These are phyloP conservation scores for Castanea sativa DNA, from an alignment of 306 rosid genomes.

Conservation along the genomic window DNA sequence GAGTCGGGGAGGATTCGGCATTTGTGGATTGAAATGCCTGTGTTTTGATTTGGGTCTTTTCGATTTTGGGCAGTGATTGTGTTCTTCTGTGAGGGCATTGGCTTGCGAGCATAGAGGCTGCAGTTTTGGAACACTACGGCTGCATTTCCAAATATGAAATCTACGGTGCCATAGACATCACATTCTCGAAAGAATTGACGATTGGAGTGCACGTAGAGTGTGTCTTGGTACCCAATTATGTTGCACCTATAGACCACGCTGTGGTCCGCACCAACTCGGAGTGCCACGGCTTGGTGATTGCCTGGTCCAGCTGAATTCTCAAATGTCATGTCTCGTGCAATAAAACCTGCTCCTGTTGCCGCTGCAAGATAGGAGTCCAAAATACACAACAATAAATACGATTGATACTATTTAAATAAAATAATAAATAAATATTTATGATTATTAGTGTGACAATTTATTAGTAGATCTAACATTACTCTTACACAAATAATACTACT, in stretches of 20 bases:
- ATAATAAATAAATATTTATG: too few species aligned
- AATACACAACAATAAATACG: too few species aligned
- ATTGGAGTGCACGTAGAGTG: constrained; percentile 81
- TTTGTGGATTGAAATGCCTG: constrained; percentile 84
- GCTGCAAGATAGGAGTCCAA: constrained; percentile 38
- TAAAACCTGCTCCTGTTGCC: constrained; percentile 73
- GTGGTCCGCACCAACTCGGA: constrained; percentile 79
- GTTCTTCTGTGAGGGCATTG: constrained; percentile 61
- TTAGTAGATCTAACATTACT: too few species aligned
- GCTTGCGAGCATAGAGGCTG: constrained; percentile 66
- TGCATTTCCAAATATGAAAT: constrained; percentile 86
- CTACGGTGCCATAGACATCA: constrained; percentile 72
- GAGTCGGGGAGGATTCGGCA: constrained; percentile 53
- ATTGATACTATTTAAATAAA: too few species aligned
- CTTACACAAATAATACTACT: too few species aligned
- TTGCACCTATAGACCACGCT: constrained; percentile 73
- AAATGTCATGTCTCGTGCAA: constrained; percentile 77
- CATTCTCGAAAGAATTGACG: constrained; percentile 82
- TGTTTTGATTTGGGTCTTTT: constrained; percentile 91
- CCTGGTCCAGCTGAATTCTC: constrained; percentile 81
- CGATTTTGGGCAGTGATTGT: constrained; percentile 94
- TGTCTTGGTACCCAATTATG: constrained; percentile 76
- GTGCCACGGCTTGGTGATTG: constrained; percentile 91
- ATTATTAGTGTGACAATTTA: too few species aligned
- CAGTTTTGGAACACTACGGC: constrained; percentile 88